Evolutionary conservation across 2,329 filamentous ascomycete species (phyloP).

Genomic region (Fusarium decemcellulare): DNA sequence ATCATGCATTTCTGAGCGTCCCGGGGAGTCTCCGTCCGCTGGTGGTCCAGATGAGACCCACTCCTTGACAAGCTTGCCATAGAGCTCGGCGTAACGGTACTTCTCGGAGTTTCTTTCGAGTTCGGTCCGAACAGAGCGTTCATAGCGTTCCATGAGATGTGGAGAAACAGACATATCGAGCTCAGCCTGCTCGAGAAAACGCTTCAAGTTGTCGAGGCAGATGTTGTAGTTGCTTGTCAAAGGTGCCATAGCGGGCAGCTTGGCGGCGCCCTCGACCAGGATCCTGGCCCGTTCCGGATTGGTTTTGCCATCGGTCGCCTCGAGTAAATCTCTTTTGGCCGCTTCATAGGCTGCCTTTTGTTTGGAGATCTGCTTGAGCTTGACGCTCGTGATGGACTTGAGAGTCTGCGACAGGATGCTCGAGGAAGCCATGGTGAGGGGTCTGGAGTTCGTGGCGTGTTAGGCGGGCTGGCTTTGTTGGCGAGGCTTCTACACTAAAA

Average conservation of each 20-base stretch:
- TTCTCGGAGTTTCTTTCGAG: conserved; percentile 56
- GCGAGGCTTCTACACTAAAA: no score
- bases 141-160: neutral
- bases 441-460: no score
- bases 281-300: neutral
- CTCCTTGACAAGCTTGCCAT: conserved; percentile 59
- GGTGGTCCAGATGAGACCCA: conserved; percentile 52
- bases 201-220: neutral
- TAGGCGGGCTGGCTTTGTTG: no score
- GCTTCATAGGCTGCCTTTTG: neutral
- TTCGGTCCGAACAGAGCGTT: neutral
- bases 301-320: neutral
- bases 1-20: neutral
- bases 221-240: neutral
- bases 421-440: neutral
- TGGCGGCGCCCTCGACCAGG: neutral
- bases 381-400: neutral
- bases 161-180: neutral
- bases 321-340: neutral
- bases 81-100: conserved; percentile 57
- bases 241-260: neutral
- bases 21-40: conserved; percentile 15
- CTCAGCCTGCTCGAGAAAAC: neutral
- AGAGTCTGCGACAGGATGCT: neutral
- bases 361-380: neutral